Base-by-base conservation (phyloP, 176 grass and related monocot genomes). In the Bolboschoenus planiculmis region DNA sequence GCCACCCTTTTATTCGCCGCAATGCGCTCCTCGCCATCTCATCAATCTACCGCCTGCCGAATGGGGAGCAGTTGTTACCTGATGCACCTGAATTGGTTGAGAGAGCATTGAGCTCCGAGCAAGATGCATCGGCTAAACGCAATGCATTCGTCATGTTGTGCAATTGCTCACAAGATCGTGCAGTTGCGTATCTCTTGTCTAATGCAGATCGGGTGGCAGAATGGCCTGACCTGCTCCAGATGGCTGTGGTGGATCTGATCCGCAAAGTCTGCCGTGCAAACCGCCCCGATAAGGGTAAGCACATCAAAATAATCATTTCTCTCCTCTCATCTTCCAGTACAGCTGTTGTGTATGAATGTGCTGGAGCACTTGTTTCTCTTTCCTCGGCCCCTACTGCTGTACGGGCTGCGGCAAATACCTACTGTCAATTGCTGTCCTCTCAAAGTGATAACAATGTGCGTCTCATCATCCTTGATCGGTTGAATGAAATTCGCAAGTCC, bases 391-490 rank as follows among this genome's bases (percentile, higher is more conserved):
- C 92, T 53, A 94, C 92, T 7, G 92, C 90, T 0, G 84, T 90
- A 36, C 87, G 92, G 0, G 87, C 90, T 2, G 92, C 87, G 0
- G 92, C 92, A 30, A 91, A 86, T 77, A 91, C 92, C 0, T 94
- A 94, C 77, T 94, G 92, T 53, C 60, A 88, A 64, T 62, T 94
- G 70, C 83, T 94, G 2, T 79, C 89, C 0, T 92, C 90, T 1
- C 92, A 94, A 86, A 94, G 92, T 7, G 92, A 94, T 80, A 94
- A 92, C 66, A 94, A 92, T 74, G 90, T 94, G 43, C 89, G 87
- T 77, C 87, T 94, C 30, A 81, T 94, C 56, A 36, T 92, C 44
- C 87, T 94, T 29, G 92, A 94, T 29, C 87, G 89, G 9, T 86
- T 94, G 16, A 77, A 86, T 40, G 92, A 90, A 67, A 81, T 94